phyloP scores from a whole-genome alignment of 2,329 filamentous ascomycete genomes.

The Aspergillus ochraceus region DNA sequence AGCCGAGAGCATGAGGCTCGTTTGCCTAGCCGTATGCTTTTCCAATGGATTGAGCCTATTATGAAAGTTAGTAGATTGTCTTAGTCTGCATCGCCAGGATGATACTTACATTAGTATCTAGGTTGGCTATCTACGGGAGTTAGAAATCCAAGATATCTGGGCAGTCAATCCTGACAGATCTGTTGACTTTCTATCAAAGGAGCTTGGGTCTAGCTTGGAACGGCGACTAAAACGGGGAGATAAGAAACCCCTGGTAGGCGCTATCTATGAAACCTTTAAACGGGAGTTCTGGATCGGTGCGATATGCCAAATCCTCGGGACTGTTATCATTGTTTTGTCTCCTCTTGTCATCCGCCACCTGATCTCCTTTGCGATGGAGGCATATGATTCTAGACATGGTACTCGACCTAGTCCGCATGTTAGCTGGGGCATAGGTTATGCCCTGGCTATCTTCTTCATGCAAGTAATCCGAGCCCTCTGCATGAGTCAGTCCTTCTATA shows the following conservation, averaged over 20 bases:
- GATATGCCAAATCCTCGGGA: conserved; percentile 70
- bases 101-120: conserved; percentile 30
- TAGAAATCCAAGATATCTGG: conserved; percentile 87
- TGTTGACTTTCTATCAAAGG: conserved; percentile 67
- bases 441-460: conserved; percentile 81
- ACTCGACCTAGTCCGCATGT: conserved; percentile 63
- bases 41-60: not conserved
- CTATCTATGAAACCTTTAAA: conserved; percentile 83
- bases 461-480: conserved; percentile 78
- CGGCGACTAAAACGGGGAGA: conserved; percentile 66
- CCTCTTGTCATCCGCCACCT: conserved; percentile 84
- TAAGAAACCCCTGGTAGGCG: conserved; percentile 73
- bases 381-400: conserved; percentile 65
- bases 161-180: conserved; percentile 77
- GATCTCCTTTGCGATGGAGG: conserved; percentile 79
- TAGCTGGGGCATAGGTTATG: conserved; percentile 75
- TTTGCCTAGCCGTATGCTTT: not conserved
- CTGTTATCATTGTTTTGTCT: conserved; percentile 73
- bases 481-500: conserved; percentile 89
- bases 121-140: conserved; percentile 79
- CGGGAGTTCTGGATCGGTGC: conserved; percentile 83
- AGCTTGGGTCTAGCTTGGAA: conserved; percentile 68
- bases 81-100: not conserved
- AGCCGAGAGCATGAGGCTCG: not conserved
- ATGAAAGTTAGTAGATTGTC: not conserved